Percentiles rank a stretch among this genome's conserved stretches.
Evolutionary conservation across 768 basidiomycete species (phyloP).

Genomic region (Rubroboletus pulcherrimus): DNA sequence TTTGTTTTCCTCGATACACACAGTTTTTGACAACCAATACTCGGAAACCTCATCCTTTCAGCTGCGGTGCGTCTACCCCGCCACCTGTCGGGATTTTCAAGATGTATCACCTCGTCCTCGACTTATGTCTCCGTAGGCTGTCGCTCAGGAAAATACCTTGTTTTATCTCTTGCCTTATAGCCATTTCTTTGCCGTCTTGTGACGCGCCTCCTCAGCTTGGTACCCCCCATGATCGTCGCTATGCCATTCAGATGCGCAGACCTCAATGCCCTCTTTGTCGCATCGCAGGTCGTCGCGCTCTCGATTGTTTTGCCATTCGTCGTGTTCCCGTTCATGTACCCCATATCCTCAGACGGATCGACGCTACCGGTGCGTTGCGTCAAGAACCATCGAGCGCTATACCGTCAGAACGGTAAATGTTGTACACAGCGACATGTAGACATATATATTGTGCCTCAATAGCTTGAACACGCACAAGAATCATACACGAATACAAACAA

Average conservation of each 20-base stretch:
- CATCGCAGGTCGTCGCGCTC: conserved; percentile 43
- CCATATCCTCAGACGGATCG: conserved; percentile 30
- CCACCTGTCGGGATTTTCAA: conserved; percentile 38
- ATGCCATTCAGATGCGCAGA: conserved; percentile 41
- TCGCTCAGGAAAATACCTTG: neutral
- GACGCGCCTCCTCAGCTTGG: conserved; percentile 43
- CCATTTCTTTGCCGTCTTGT: conserved; percentile 38
- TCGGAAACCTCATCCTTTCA: conserved; percentile 38
- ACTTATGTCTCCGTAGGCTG: conserved; percentile 33
- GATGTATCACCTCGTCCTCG: conserved; percentile 38
- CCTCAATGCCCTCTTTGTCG: conserved; percentile 45
- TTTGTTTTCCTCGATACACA: neutral
- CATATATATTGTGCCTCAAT: neutral
- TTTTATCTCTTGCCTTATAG: conserved; percentile 1
- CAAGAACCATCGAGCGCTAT: neutral
- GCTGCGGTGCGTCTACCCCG: conserved; percentile 5
- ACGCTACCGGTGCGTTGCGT: conserved; percentile 13
- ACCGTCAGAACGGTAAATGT: neutral
- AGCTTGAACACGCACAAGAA: neutral
- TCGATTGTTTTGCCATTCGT: conserved; percentile 46
- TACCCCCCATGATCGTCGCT: conserved; percentile 43
- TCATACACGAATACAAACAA: conserved; percentile 12
- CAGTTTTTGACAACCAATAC: neutral
- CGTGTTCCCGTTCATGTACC: conserved; percentile 40
- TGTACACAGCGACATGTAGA: neutral